Base-by-base conservation (phyloP, 164 flowering plant genomes). In the Houttuynia cordata region DNA sequence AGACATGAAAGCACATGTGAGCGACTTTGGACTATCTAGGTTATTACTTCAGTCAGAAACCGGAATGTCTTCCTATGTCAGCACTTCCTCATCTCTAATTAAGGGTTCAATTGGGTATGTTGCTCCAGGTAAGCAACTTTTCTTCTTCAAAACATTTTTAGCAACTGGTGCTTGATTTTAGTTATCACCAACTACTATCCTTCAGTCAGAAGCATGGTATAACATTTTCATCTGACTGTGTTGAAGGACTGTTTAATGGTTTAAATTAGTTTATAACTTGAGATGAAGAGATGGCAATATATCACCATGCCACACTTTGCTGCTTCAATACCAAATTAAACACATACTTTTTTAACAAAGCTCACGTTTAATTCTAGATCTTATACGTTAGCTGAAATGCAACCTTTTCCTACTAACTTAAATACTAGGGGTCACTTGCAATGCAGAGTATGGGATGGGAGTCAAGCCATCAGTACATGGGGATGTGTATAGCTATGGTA, bases 401-500 rank as follows among this genome's bases (percentile, higher is more conserved):
- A 22, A 22, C 13, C 15, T 17, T 17, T 45, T 45, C 49, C 12
- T 45, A 17, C 49, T 12, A 12, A 45, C 14, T 45, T 9, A 45
- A 45, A 45, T 45, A 12, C 17, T 17, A 2, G 49, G 17, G 8
- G 49, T 12, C 49, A 45, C 1, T 45, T 15, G 30, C 37, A 24
- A 24, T 68, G 70, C 83, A 84, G 96, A 89, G 67, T 86, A 89
- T 64, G 96, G 87, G 40, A 50, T 84, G 77, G 97, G 97, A 12
- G 81, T 68, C 62, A 64, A 70, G 0, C 90, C 87, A n/a, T 87
- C 97, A 17, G 77, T 81, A 1, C 67, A 84, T 59, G 92, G 95
- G 62, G 97, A 90, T 66, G 91, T 90, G 0, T 87, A 76, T 70
- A 90, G 97, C 64, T 87, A 73, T 51, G 97, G 97, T 8, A 83